phyloP scores from a whole-genome alignment of 306 rosid genomes.

The Sindora glabra region DNA sequence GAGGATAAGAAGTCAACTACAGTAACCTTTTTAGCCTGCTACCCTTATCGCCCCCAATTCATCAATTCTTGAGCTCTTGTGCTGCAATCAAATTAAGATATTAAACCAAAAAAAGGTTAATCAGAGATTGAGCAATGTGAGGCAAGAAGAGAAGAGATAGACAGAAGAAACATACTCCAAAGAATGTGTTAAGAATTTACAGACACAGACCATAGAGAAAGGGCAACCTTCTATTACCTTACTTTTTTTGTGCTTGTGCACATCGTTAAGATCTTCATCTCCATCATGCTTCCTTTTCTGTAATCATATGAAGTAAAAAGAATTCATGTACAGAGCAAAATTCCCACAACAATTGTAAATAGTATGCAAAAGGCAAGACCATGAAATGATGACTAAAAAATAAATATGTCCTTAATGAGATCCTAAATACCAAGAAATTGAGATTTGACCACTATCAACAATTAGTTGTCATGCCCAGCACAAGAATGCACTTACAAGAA shows the following conservation, averaged over 20 bases:
- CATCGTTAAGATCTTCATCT: constrained; percentile 76
- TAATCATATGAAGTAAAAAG: constrained; percentile 16
- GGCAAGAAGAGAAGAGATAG: not conserved
- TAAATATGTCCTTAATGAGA: not conserved
- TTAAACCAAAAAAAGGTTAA: constrained; percentile 11
- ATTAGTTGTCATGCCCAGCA: no score
- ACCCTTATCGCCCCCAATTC: constrained; percentile 82
- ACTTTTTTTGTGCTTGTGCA: constrained; percentile 94
- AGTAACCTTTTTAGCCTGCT: constrained; percentile 60
- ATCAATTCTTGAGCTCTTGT: constrained; percentile 80
- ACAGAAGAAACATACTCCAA: constrained; percentile 2
- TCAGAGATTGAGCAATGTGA: not conserved
- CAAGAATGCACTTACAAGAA: no score
- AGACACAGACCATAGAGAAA: not conserved
- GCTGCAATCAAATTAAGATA: constrained; percentile 45
- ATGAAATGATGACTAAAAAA: not conserved
- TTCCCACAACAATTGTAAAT: not conserved
- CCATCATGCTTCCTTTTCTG: constrained; percentile 99
- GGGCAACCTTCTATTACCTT: constrained; percentile 60
- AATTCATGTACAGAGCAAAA: not conserved
- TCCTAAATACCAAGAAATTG: constrained; percentile 4
- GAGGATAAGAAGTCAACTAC: constrained; percentile 52
- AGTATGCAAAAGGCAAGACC: not conserved
- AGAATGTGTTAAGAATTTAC: not conserved
- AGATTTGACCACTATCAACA: not conserved